These are phyloP conservation scores for Ormosia emarginata DNA, from an alignment of 306 rosid genomes.

Conservation along the genomic window DNA sequence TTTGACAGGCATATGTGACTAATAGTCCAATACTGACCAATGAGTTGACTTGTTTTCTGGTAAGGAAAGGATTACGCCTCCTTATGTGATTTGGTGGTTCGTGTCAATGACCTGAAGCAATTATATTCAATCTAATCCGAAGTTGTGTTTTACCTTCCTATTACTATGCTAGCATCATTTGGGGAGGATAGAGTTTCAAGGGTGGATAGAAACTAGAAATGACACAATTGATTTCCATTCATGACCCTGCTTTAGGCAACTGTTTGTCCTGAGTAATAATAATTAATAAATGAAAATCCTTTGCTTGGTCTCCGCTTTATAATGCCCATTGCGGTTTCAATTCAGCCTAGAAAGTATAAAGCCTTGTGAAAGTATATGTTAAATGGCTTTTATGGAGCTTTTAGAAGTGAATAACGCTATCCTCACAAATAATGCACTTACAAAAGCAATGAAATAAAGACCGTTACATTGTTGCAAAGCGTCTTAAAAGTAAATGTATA, in stretches of 20 bases:
- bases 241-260: background rate
- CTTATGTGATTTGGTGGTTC: background rate
- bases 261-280: background rate
- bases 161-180: background rate
- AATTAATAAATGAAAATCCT: background rate
- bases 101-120: background rate
- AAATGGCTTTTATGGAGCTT: background rate
- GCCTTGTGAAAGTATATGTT: background rate
- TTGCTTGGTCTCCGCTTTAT: background rate
- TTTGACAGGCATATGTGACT: background rate
- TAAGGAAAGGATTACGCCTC: background rate
- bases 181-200: background rate
- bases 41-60: conserved; percentile 8
- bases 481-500: background rate
- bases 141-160: background rate
- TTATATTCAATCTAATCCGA: background rate
- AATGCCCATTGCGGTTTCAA: background rate
- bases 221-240: conserved; percentile 19
- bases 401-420: background rate
- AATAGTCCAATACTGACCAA: background rate
- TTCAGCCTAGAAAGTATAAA: background rate
- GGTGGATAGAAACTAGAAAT: background rate
- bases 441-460: no score
- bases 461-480: background rate
- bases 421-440: no score